These are phyloP conservation scores for Neocucurbitaria cava DNA, from an alignment of 2,329 filamentous ascomycete species.

Conservation along the genomic window DNA sequence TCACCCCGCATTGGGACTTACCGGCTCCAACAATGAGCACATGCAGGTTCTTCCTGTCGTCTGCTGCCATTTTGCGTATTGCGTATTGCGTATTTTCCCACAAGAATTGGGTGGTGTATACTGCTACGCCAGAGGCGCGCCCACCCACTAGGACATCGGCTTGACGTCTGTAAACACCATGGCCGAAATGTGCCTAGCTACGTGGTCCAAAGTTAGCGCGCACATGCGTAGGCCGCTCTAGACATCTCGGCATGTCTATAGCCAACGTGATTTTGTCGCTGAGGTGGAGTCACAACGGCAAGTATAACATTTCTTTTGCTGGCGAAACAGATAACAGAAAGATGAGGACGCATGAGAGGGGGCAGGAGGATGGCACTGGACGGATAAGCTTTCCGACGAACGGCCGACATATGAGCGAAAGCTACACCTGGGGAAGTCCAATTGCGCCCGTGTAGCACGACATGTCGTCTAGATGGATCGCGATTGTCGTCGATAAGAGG, in stretches of 20 bases:
- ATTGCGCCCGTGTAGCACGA: neutral
- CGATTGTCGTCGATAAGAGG: too few species aligned
- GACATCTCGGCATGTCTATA: neutral
- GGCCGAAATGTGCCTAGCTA: neutral
- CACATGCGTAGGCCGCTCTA: neutral
- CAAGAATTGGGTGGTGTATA: neutral
- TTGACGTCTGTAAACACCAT: neutral
- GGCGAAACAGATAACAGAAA: neutral
- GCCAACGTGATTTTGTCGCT: neutral
- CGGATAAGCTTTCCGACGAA: neutral
- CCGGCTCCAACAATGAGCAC: slow-evolving; percentile 18
- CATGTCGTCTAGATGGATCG: neutral
- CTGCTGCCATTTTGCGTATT: neutral
- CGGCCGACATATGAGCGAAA: neutral
- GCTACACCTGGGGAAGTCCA: neutral
- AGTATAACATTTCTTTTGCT: neutral
- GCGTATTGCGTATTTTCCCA: too few species aligned
- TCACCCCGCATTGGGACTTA: slow-evolving; percentile 9
- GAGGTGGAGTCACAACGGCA: neutral
- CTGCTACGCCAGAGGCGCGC: neutral
- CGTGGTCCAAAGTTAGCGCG: neutral
- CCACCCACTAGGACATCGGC: neutral
- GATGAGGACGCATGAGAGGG: neutral
- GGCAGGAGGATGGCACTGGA: neutral
- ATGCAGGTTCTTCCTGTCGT: slow-evolving; percentile 6